Evolutionary conservation across 331 rosid genomes (phyloP), one percentile per base, ranked within the genome.

Genomic region (Prunus yedoensis): DNA sequence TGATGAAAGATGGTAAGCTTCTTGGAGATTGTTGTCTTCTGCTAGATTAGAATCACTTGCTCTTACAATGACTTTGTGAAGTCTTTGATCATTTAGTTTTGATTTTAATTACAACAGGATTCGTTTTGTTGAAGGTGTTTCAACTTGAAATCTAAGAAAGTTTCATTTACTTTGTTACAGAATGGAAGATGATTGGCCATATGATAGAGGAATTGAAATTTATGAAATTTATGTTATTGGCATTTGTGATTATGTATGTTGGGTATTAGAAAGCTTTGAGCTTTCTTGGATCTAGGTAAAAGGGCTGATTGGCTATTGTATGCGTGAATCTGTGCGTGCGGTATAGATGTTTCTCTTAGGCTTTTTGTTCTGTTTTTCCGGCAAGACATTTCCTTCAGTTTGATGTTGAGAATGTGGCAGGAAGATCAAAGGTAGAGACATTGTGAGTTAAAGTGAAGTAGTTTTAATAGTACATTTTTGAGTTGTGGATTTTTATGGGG

Each of bases 181-280:
- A 30, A 28, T 28, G 67, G 67, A 30, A 27, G 45, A 62, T 30
- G 3, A 62, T 61, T 62, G 67, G 21, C 20, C 41, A 13, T 28
- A 25, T 62, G 45, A 32, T 32, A 32, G 38, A 62, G 67, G 35
- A 11, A 25, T 27, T 10, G 25, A 3, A 67, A 49, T 21, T 49
- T 6, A 10, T 25, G 45, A 47, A 50, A 5, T 67, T 35, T 2
- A 15, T 15, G 73, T 49, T 14, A 21, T 20, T 4, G 32, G 15
- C 38, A 14, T n/a, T 30, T n/a, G 54, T 1, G 71, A 25, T 68
- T 15, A 25, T 47, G 72, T 15, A 21, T 47, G 43, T 49, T 38
- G 71, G 10, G 71, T 21, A 66, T 66, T 20, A 21, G 32, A 65
- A 45, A 66, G 71, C 15, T 66, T 66, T 16, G 52, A 51, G 74